Evolutionary conservation across 2,329 filamentous ascomycete genomes (phyloP).

Genomic region (Acrocalymma vagum): DNA sequence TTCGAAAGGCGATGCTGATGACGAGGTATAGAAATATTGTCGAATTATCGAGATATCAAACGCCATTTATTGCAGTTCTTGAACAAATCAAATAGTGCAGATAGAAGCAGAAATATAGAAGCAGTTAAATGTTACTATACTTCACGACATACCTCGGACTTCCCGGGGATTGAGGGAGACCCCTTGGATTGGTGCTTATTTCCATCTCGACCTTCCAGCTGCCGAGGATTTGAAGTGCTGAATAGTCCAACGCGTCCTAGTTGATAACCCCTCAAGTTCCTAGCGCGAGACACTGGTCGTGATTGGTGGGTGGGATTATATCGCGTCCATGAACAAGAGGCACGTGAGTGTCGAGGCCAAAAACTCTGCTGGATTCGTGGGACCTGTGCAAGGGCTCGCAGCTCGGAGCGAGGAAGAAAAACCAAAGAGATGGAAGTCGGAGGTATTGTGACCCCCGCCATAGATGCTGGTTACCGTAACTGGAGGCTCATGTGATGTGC

Average conservation of each 20-base stretch:
- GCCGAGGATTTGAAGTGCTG: constrained; percentile 25
- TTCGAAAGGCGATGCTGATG: too few relatives aligned
- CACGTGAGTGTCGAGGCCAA: constrained; percentile 38
- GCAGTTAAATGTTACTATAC: too few relatives aligned
- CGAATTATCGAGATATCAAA: too few relatives aligned
- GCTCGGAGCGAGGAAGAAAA: constrained; percentile 12
- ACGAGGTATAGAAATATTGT: too few relatives aligned
- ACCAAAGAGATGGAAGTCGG: constrained; percentile 13
- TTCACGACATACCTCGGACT: too few relatives aligned
- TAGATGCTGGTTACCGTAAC: constrained; percentile 18
- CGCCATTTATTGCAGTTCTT: too few relatives aligned
- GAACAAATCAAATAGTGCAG: too few relatives aligned
- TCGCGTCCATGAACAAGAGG: constrained; percentile 29
- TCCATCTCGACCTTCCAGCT: constrained; percentile 15
- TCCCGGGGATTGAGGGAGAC: too few relatives aligned
- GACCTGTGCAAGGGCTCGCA: constrained; percentile 14
- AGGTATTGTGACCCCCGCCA: constrained; percentile 26
- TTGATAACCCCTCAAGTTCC: constrained; percentile 3
- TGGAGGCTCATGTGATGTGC: constrained; percentile 16
- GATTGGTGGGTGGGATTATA: constrained; percentile 13
- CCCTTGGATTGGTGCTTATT: constrained; percentile 9
- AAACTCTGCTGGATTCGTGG: constrained; percentile 24
- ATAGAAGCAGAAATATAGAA: too few relatives aligned
- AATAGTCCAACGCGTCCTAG: constrained; percentile 19
- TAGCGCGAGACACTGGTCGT: constrained; percentile 5